A percentile compares a stretch with the other conserved stretches of the same genome.
Evolutionary conservation across 805 yeast genomes (phyloP).

Genomic region (Candida germanica): DNA sequence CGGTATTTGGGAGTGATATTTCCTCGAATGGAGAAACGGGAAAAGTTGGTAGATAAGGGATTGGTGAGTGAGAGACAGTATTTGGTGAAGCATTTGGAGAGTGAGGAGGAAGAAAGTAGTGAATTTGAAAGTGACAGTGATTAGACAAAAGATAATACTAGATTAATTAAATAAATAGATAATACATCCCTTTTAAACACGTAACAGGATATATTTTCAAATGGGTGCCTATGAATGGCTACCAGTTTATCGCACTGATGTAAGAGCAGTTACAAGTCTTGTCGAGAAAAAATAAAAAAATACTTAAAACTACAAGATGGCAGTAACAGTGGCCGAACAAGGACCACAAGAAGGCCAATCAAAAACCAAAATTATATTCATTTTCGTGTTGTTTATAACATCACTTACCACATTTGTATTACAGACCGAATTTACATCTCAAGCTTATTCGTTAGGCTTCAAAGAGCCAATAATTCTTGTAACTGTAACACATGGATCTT

Average conservation of each 20-base stretch:
- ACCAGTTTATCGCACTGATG: too few species aligned
- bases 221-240: too few species aligned
- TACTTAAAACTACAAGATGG: constrained; percentile 1
- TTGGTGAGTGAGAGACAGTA: constrained; percentile 39
- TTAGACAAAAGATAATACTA: too few species aligned
- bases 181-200: too few species aligned
- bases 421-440: constrained; percentile 79
- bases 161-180: too few species aligned
- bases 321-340: constrained; percentile 6
- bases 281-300: too few species aligned
- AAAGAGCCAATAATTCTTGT: constrained; percentile 67
- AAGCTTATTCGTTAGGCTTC: constrained; percentile 56
- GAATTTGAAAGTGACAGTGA: constrained; percentile 40
- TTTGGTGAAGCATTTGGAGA: constrained; percentile 15
- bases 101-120: constrained; percentile 8
- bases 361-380: constrained; percentile 35
- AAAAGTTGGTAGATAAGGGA: constrained; percentile 41
- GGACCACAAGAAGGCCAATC: constrained; percentile 17
- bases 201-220: too few species aligned
- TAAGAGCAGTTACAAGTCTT: too few species aligned
- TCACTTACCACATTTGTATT: constrained; percentile 58
- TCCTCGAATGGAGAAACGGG: constrained; percentile 54
- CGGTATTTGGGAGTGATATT: constrained; percentile 72
- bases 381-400: constrained; percentile 29
- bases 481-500: constrained; percentile 72